Percentiles rank a stretch among this genome's conserved stretches.
These are phyloP conservation scores for Tulasnella sp. DNA, from an alignment of 768 basidiomycete species.

Conservation along the genomic window DNA sequence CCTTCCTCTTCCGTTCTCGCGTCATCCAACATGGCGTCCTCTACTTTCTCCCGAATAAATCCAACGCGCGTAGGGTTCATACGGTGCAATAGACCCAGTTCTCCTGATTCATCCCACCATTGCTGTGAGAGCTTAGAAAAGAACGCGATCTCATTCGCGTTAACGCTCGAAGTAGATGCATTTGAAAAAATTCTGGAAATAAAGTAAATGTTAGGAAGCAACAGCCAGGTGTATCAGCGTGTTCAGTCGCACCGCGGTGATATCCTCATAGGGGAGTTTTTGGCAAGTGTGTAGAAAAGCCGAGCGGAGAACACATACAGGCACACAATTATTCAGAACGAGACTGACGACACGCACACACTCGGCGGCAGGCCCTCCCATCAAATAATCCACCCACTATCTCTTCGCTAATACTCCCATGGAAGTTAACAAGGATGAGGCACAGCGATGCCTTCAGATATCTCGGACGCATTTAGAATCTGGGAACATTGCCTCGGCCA, in stretches of 20 bases:
- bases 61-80: conserved; percentile 90
- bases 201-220: not conserved
- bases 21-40: conserved; percentile 46
- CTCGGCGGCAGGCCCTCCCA: too few relatives aligned
- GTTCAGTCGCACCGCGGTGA: not conserved
- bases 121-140: conserved; percentile 80
- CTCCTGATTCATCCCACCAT: conserved; percentile 95
- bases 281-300: not conserved
- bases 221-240: not conserved
- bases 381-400: too few relatives aligned
- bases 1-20: conserved; percentile 24
- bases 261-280: not conserved
- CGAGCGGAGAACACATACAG: not conserved
- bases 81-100: conserved; percentile 75
- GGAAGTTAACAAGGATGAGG: conserved; percentile 72
- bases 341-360: not conserved
- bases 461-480: conserved; percentile 63
- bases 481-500: conserved; percentile 63
- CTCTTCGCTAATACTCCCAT: too few relatives aligned
- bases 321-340: not conserved
- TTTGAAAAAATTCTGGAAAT: not conserved
- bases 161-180: conserved; percentile 40
- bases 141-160: conserved; percentile 71
- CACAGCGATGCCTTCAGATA: conserved; percentile 66
- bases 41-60: conserved; percentile 68